A percentile compares a stretch with the other conserved stretches of the same genome.
phyloP scores from a whole-genome alignment of 2,329 filamentous ascomycete genomes.

The Trichoderma koningii region DNA sequence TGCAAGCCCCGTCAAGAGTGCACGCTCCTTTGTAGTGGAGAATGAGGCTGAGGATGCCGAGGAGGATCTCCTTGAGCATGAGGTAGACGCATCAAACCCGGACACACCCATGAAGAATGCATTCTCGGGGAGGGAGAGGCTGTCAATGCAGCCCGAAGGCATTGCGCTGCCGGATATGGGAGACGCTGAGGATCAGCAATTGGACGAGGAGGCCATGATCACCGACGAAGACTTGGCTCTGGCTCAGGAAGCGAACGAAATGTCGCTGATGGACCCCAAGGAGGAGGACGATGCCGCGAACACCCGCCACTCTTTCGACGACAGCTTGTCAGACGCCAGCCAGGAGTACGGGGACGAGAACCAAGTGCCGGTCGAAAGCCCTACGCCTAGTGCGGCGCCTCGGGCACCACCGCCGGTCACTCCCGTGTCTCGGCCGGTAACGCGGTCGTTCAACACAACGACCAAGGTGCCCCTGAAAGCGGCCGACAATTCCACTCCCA shows the following conservation, averaged over 20 bases:
- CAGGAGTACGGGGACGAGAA: constrained; percentile 71
- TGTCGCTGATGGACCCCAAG: constrained; percentile 56
- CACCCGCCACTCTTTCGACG: constrained; percentile 44
- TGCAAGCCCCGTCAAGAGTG: constrained; percentile 48
- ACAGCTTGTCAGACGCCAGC: constrained; percentile 60
- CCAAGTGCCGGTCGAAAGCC: constrained; percentile 56
- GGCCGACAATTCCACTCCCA: constrained; percentile 59
- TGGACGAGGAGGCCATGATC: constrained; percentile 51
- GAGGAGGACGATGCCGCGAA: constrained; percentile 42
- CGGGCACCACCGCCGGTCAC: constrained; percentile 53
- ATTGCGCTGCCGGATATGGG: constrained; percentile 5
- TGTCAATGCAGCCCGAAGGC: constrained; percentile 44
- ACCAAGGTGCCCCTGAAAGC: constrained; percentile 76
- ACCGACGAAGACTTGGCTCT: constrained; percentile 60
- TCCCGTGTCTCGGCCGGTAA: constrained; percentile 51
- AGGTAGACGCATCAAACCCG: constrained; percentile 31
- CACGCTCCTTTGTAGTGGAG: background rate
- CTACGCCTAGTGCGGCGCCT: constrained; percentile 38
- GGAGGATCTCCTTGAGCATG: background rate
- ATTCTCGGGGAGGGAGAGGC: constrained; percentile 63
- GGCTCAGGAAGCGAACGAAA: constrained; percentile 60
- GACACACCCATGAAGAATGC: constrained; percentile 48
- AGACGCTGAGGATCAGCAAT: constrained; percentile 36
- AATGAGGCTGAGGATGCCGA: background rate
- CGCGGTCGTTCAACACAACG: constrained; percentile 65